Evolutionary conservation across 2,329 filamentous ascomycete species (phyloP).

Genomic region (Penicillium sp.): DNA sequence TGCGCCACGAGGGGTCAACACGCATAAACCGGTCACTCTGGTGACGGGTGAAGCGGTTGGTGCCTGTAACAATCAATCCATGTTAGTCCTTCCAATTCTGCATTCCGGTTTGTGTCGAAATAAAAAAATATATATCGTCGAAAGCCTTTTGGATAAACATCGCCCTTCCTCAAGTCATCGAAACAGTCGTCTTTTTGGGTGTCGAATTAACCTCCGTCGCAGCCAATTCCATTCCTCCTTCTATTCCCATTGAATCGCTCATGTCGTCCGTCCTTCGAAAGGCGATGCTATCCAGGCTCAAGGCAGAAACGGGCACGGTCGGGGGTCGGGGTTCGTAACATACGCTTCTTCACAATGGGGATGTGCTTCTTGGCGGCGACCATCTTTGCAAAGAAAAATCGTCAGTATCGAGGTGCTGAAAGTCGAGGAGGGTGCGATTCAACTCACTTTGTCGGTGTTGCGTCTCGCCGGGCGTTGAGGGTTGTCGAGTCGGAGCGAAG

Average conservation of each 20-base stretch:
- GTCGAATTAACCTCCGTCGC: not conserved
- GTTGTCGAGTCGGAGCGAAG: constrained; percentile 46
- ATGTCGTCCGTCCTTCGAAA: constrained; percentile 15
- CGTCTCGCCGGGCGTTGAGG: constrained; percentile 48
- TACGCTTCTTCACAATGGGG: constrained; percentile 99
- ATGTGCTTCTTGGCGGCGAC: constrained; percentile 99
- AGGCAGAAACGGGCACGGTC: constrained; percentile 15
- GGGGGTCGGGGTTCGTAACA: constrained; percentile 51
- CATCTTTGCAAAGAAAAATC: constrained; percentile 62
- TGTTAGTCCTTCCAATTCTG: constrained; percentile 42
- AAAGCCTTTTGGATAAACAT: constrained; percentile 10
- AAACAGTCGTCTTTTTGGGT: not conserved
- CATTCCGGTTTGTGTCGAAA: constrained; percentile 39
- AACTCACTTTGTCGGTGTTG: constrained; percentile 51
- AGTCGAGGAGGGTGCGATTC: constrained; percentile 12
- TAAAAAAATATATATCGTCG: not conserved
- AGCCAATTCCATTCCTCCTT: constrained; percentile 1
- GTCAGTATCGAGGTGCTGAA: constrained; percentile 18
- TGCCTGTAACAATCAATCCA: constrained; percentile 63
- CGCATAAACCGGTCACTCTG: constrained; percentile 97
- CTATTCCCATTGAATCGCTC: not conserved
- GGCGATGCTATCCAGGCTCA: constrained; percentile 26
- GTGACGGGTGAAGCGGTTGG: constrained; percentile 94
- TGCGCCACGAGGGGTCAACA: constrained; percentile 90
- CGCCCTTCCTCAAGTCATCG: constrained; percentile 3